These are phyloP conservation scores for Monilinia vaccinii-corymbosi DNA, from an alignment of 2,329 filamentous ascomycete genomes.

Conservation along the genomic window DNA sequence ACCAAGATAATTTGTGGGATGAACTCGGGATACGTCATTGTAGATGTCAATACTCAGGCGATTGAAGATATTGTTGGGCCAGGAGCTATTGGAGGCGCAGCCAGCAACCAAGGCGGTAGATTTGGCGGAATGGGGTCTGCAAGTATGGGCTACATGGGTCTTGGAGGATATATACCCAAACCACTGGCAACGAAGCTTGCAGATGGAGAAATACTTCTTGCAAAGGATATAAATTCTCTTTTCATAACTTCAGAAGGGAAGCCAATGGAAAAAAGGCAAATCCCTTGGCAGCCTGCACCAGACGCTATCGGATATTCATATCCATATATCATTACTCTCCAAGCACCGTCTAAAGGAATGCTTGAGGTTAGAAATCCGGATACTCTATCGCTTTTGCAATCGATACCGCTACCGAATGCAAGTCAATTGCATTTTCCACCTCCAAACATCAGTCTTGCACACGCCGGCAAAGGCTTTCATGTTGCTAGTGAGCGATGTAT, in stretches of 20 bases:
- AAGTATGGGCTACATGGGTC: conserved; percentile 94
- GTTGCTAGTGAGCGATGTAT: conserved; percentile 85
- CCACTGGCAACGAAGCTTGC: conserved; percentile 76
- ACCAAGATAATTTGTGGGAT: conserved; percentile 83
- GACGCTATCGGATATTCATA: conserved; percentile 95
- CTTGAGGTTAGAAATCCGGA: conserved; percentile 90
- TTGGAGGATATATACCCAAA: conserved; percentile 84
- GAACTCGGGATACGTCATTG: conserved; percentile 82
- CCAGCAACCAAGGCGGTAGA: conserved; percentile 44
- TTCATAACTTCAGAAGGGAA: conserved; percentile 83
- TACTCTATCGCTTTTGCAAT: conserved; percentile 82
- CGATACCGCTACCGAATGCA: conserved; percentile 70
- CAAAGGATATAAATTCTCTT: conserved; percentile 93
- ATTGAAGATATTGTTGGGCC: conserved; percentile 73
- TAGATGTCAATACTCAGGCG: conserved; percentile 68
- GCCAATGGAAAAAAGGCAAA: conserved; percentile 70
- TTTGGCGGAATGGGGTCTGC: conserved; percentile 77
- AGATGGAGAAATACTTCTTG: conserved; percentile 80
- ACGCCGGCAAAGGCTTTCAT: conserved; percentile 92
- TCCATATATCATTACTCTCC: conserved; percentile 83
- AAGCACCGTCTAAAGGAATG: conserved; percentile 71
- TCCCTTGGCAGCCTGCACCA: conserved; percentile 85
- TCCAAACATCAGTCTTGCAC: conserved; percentile 85
- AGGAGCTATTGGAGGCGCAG: conserved; percentile 57
- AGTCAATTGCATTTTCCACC: conserved; percentile 84